phyloP scores from a whole-genome alignment of 192 early-diverging fungal species.

The Chytriomyces hyalinus region DNA sequence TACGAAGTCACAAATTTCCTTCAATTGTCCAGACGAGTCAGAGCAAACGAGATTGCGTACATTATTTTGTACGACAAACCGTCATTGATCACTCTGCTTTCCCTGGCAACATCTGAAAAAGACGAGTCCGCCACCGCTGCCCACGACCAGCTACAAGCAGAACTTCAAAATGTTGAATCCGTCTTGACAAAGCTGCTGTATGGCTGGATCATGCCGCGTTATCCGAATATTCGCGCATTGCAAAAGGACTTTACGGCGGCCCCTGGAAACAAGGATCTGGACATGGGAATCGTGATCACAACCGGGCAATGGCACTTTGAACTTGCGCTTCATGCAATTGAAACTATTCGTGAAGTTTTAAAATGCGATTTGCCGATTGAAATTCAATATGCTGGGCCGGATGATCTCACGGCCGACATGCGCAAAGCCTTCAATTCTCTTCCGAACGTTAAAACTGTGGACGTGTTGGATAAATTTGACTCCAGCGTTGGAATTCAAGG shows the following conservation, averaged over 20 bases:
- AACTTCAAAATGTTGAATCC: background rate
- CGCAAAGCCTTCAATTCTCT: slow-evolving; percentile 14
- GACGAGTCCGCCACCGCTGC: background rate
- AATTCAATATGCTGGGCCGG: slow-evolving; percentile 55
- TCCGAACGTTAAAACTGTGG: slow-evolving; percentile 38
- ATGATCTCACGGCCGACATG: slow-evolving; percentile 24
- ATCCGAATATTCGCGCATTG: slow-evolving; percentile 2
- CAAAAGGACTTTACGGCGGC: slow-evolving; percentile 12
- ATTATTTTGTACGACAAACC: slow-evolving; percentile 31
- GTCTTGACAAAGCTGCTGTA: slow-evolving; percentile 10
- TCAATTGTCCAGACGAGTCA: slow-evolving; percentile 18
- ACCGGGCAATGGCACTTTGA: slow-evolving; percentile 39
- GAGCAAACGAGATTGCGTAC: slow-evolving; percentile 23
- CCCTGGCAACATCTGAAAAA: slow-evolving; percentile 14
- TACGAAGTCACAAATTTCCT: slow-evolving; percentile 21
- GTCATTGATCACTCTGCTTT: slow-evolving; percentile 16
- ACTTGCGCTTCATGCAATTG: slow-evolving; percentile 26
- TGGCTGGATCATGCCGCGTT: slow-evolving; percentile 29
- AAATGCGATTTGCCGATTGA: slow-evolving; percentile 62
- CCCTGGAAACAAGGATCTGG: background rate
- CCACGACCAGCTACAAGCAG: background rate
- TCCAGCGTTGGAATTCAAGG: background rate
- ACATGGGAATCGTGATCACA: slow-evolving; percentile 32
- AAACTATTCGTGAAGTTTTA: slow-evolving; percentile 38
- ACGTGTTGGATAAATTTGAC: slow-evolving; percentile 42